Conservation (phyloP, 1,284 basidiomycete genomes). For the Mixia osmundae region DNA sequence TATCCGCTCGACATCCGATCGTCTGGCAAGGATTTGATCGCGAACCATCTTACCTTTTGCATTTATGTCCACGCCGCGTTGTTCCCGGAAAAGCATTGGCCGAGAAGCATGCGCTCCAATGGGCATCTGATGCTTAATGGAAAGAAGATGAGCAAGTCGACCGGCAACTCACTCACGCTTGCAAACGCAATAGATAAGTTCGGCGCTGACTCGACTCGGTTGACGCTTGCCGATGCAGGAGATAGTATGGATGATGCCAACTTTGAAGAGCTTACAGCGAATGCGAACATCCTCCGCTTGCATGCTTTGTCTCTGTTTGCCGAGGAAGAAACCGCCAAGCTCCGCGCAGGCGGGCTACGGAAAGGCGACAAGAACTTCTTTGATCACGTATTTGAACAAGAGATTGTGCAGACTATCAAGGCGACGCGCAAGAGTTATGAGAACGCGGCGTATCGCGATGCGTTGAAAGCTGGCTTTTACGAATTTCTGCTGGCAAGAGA, state of each 20-base stretch:
- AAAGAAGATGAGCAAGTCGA: slow-evolving; percentile 97
- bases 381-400: slow-evolving; percentile 74
- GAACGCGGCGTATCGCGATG: slow-evolving; percentile 86
- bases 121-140: slow-evolving; percentile 96
- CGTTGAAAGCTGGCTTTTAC: slow-evolving; percentile 86
- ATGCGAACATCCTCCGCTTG: slow-evolving; percentile 84
- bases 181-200: slow-evolving; percentile 60
- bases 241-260: slow-evolving; percentile 95
- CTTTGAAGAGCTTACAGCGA: slow-evolving; percentile 97
- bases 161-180: slow-evolving; percentile 65
- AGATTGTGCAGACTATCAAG: slow-evolving; percentile 65
- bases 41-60: slow-evolving; percentile 87
- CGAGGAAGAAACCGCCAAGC: slow-evolving; percentile 34
- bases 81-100: slow-evolving; percentile 88
- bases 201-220: slow-evolving; percentile 73
- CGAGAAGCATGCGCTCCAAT: slow-evolving; percentile 73
- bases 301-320: slow-evolving; percentile 85
- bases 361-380: slow-evolving; percentile 36
- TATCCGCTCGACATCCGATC: slow-evolving; percentile 97
- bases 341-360: slow-evolving; percentile 33
- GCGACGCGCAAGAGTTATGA: slow-evolving; percentile 48
- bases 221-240: slow-evolving; percentile 86
- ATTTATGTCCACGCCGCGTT: slow-evolving; percentile 85
- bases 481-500: slow-evolving; percentile 80
- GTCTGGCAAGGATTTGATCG: slow-evolving; percentile 95